Base-by-base conservation (phyloP, 2,329 filamentous ascomycete genomes). In the Emydomyces testavorans region DNA sequence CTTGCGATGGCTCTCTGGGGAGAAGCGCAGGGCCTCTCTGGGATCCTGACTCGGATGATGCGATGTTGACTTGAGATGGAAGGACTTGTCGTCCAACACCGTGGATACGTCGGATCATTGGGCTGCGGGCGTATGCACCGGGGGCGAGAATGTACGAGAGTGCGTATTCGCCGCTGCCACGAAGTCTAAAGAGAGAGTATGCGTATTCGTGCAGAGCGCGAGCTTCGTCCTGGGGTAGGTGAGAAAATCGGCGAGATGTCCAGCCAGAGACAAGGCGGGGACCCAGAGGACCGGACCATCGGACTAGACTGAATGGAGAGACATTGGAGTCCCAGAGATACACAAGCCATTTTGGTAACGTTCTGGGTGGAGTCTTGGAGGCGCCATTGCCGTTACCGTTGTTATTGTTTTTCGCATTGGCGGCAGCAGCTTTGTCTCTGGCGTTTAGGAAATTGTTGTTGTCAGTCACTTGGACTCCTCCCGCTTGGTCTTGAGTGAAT, bases 301-400 rank as follows among this genome's bases (percentile, higher is more conserved):
- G 84, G 11, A 98, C 79, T 41, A 98, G 72, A 55, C 82, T 90
- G 65, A 98, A 98, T 5, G 92, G 92, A 0, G 89, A 95, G 54
- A 96, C 79, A 62, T 98, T 98, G 56, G 88, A 85, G 56, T 98
- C 92, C 92, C 92, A 98, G 3, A 98, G 78, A 69, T 89, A 95
- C 48, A 82, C 80, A 16, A 96, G 72, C 89, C 90, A 95, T 64
- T 82, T 80, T 0, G 89, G 87, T 2, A 92, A 65, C 1, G 80
- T 82, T 11, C 75, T 70, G 16, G 74, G 69, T 0, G 78, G 75
- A 65, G 66, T 68, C 57, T 54, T 57, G 57, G 31, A 60, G 58
- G 24, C 58, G 50, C 60, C 61, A 13, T 68, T n/a, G n/a, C n/a
- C n/a, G n/a, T n/a, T n/a, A n/a, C n/a, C n/a, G n/a, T n/a, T n/a